Evolutionary conservation across 208 protist species (phyloP), one percentile per base, ranked within the genome.

Genomic region (Trypanosoma conorhini): DNA sequence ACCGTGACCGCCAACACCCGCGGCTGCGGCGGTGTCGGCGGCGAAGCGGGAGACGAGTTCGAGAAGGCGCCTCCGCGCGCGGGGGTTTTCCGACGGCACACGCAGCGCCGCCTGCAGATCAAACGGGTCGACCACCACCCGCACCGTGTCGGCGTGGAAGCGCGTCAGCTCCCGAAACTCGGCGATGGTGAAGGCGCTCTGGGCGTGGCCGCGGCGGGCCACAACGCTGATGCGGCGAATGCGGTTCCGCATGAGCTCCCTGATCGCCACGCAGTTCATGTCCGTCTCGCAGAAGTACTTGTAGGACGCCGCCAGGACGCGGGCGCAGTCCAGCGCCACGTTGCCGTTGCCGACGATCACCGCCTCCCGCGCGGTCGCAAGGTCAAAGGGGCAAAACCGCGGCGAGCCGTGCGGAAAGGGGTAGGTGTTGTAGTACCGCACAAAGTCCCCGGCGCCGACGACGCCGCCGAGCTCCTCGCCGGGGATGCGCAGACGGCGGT

Each of bases 401-500:
- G 92, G 91, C 8, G 85, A 79, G 46, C 86, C 85, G 58, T 89
- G 80, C 13, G 90, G 89, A 58, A 92, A 88, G 3, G 98, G 98
- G 48, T 95, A 78, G 9, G 96, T 98, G 85, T 99, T 99, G 90
- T 99, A 99, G 88, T 98, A 99, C 26, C 81, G 77, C 21, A 99
- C 97, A 80, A 99, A 98, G 35, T 86, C 82, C 24, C 88, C 72
- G 0, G 98, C 96, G 17, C 76, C 54, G 12, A 91, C 22, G n/a
- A 98, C 93, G 26, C 88, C 86, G 10, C 66, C 80, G 22, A 95
- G 80, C 55, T 93, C 83, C 59, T 96, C 88, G 40, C 96, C 96
- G 5, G 84, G 83, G 38, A 98, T 85, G 30, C 74, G 52, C 5
- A 99, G 81, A 42, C 71, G 81, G 42, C 80, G 72, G 54, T 85